These are phyloP conservation scores for Brassica balearica DNA, from an alignment of 441 rosid genomes.

Conservation along the genomic window DNA sequence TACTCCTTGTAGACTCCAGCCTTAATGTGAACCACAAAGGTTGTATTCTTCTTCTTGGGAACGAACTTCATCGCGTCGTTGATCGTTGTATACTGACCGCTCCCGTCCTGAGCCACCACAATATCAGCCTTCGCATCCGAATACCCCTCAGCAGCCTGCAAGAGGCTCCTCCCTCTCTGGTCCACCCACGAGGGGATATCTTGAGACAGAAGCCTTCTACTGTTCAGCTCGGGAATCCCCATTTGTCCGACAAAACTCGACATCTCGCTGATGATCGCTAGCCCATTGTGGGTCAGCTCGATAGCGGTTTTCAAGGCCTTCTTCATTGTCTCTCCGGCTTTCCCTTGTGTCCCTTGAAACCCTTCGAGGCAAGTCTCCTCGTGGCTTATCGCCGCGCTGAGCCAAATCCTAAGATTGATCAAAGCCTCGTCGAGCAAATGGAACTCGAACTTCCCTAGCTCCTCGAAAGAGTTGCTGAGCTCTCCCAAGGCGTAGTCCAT, in stretches of 20 bases:
- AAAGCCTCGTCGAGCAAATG: slow-evolving; percentile 44
- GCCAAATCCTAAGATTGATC: slow-evolving; percentile 70
- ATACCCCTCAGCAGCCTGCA: slow-evolving; percentile 28
- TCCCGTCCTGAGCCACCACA: slow-evolving; percentile 82
- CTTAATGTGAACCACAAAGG: slow-evolving; percentile 69
- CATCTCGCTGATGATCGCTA: slow-evolving; percentile 62
- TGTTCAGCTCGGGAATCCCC: slow-evolving; percentile 37
- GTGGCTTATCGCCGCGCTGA: slow-evolving; percentile 71
- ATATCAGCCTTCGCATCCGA: slow-evolving; percentile 48
- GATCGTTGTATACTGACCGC: slow-evolving; percentile 67
- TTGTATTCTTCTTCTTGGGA: slow-evolving; percentile 31
- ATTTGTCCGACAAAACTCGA: slow-evolving; percentile 42
- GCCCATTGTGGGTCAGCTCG: slow-evolving; percentile 63
- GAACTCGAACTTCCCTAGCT: slow-evolving; percentile 50
- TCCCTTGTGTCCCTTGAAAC: slow-evolving; percentile 52
- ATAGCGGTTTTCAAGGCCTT: slow-evolving; percentile 54
- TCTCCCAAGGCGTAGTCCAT: slow-evolving; percentile 65
- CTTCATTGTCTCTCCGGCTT: slow-evolving; percentile 64
- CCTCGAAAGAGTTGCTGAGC: slow-evolving; percentile 51
- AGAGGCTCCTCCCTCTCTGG: slow-evolving; percentile 47
- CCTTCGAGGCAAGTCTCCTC: slow-evolving; percentile 87
- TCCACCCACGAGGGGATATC: slow-evolving; percentile 42
- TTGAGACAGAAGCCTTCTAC: slow-evolving; percentile 27
- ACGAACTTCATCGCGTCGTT: slow-evolving; percentile 52
- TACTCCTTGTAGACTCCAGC: slow-evolving; percentile 67